A percentile compares a stretch with the other conserved stretches of the same genome.
Evolutionary conservation across 2,329 filamentous ascomycete species (phyloP).

Genomic region (Didymella sp.): DNA sequence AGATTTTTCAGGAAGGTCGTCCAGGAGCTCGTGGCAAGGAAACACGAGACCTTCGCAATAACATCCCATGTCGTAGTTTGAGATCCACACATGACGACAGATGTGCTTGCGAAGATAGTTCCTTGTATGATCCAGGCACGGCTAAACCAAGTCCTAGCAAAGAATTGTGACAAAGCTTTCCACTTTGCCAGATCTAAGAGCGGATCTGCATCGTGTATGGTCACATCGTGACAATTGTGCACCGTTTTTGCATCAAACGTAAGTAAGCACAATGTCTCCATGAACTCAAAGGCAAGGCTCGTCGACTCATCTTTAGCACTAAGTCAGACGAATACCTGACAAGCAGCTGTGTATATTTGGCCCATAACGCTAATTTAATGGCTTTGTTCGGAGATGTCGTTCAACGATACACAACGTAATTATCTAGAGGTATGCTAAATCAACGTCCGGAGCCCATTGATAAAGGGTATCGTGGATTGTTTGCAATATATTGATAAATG

Average conservation of each 20-base stretch:
- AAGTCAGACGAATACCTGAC: conserved; percentile 23
- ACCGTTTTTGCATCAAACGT: background rate
- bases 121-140: conserved; percentile 26
- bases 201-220: background rate
- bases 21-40: conserved; percentile 22
- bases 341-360: conserved; percentile 19
- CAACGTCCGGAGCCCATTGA: conserved; percentile 1
- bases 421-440: conserved; percentile 16
- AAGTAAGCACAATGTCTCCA: conserved; percentile 1
- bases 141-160: conserved; percentile 22
- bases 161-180: conserved; percentile 17
- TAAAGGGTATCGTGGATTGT: conserved; percentile 22
- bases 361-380: conserved; percentile 23
- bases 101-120: conserved; percentile 17
- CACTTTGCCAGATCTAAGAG: conserved; percentile 10
- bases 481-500: background rate
- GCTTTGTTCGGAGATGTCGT: conserved; percentile 13
- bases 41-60: conserved; percentile 11
- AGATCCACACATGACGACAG: conserved; percentile 19
- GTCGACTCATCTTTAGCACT: conserved; percentile 20
- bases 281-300: conserved; percentile 14
- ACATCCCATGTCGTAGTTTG: conserved; percentile 16
- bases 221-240: conserved; percentile 11
- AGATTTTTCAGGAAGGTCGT: conserved; percentile 5
- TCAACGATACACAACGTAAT: conserved; percentile 29